Conservation (phyloP, 441 rosid species). For the Adansonia rubrostipa region DNA sequence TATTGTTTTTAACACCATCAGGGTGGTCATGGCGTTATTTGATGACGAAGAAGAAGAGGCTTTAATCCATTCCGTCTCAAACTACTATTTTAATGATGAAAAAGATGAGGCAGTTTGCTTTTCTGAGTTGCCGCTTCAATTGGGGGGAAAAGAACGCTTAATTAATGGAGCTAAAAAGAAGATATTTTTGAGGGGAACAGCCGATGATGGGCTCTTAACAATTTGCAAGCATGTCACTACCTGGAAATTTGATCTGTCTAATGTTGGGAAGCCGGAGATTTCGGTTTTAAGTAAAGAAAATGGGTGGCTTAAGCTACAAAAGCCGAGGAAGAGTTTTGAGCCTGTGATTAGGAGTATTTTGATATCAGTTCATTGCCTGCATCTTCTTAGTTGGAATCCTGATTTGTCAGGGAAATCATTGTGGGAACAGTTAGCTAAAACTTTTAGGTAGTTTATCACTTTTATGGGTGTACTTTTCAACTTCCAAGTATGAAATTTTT, state of each 20-base stretch:
- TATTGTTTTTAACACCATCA: background rate
- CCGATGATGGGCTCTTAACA: conserved; percentile 59
- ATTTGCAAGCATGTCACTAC: conserved; percentile 63
- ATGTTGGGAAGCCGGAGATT: conserved; percentile 52
- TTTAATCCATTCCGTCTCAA: conserved; percentile 51
- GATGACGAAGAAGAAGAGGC: conserved; percentile 72
- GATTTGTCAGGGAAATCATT: conserved; percentile 57
- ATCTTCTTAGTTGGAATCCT: conserved; percentile 57
- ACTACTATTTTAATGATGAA: conserved; percentile 65
- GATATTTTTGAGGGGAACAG: conserved; percentile 63
- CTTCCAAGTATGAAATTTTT: background rate
- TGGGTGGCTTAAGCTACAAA: conserved; percentile 67
- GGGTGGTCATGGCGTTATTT: conserved; percentile 45
- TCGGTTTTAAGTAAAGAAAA: conserved; percentile 66
- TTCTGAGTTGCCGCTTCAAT: conserved; percentile 61
- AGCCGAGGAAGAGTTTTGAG: conserved; percentile 79
- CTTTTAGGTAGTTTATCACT: conserved; percentile 53
- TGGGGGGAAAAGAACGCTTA: conserved; percentile 45
- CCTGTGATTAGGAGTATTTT: conserved; percentile 55
- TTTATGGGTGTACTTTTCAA: conserved; percentile 16
- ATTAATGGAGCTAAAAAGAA: conserved; percentile 28
- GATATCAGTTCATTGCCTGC: conserved; percentile 63
- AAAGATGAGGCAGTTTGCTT: conserved; percentile 58
- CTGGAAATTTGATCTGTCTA: conserved; percentile 73
- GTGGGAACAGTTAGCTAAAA: conserved; percentile 64